Evolutionary conservation across 225 moss, liverwort and hornwort genomes (phyloP).

Genomic region (Pseudoscleropodium purum): DNA sequence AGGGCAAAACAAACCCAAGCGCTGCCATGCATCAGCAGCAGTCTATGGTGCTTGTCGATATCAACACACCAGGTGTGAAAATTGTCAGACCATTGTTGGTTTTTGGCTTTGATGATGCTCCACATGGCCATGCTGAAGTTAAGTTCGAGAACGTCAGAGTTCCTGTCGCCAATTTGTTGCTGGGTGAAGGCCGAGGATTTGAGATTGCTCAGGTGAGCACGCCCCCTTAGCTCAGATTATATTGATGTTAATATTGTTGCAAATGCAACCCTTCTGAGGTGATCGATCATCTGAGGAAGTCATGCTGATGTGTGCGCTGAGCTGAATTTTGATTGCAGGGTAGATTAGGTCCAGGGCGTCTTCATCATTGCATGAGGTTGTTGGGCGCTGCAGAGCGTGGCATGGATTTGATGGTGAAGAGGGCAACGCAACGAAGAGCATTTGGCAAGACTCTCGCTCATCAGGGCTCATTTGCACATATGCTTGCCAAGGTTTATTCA

Average conservation of each 20-base stretch:
- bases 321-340: constrained; percentile 46
- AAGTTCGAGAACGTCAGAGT: constrained; percentile 73
- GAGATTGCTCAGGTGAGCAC: constrained; percentile 83
- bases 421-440: constrained; percentile 67
- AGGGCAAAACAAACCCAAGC: constrained; percentile 80
- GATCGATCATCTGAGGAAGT: not conserved
- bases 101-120: constrained; percentile 92
- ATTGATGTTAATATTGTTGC: not conserved
- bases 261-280: not conserved
- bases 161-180: constrained; percentile 64
- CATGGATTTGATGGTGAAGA: constrained; percentile 74
- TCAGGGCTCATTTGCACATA: constrained; percentile 67
- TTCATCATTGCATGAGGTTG: constrained; percentile 98
- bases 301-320: not conserved
- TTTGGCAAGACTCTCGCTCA: constrained; percentile 84
- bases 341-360: constrained; percentile 92
- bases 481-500: constrained; percentile 66
- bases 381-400: constrained; percentile 90
- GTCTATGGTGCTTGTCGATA: constrained; percentile 88
- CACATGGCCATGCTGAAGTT: constrained; percentile 97
- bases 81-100: constrained; percentile 73
- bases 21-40: constrained; percentile 82
- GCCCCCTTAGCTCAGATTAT: not conserved
- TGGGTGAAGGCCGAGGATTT: constrained; percentile 97
- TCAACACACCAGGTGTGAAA: constrained; percentile 73